Conservation (phyloP, 306 rosid species). For the Gillenia trifoliata region DNA sequence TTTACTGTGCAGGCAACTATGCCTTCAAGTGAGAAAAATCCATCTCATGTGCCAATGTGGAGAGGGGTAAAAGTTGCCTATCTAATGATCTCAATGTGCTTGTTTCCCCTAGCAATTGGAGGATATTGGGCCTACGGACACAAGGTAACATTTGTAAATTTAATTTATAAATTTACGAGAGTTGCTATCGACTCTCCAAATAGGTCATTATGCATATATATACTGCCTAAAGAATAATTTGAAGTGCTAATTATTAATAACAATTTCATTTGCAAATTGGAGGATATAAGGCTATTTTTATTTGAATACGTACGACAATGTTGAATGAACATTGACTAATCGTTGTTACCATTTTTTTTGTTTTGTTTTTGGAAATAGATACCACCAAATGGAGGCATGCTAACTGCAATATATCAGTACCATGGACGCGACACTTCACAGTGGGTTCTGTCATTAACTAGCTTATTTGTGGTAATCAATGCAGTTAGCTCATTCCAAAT, state of each 20-base stretch:
- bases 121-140: slow-evolving; percentile 47
- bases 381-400: slow-evolving; percentile 39
- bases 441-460: slow-evolving; percentile 27
- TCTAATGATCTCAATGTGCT: slow-evolving; percentile 20
- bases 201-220: no score
- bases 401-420: slow-evolving; percentile 34
- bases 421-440: slow-evolving; percentile 29
- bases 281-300: no score
- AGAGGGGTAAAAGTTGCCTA: slow-evolving; percentile 30
- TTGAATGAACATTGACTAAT: no score
- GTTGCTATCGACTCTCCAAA: no score
- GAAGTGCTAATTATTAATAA: no score
- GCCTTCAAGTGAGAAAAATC: slow-evolving; percentile 42
- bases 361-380: slow-evolving; percentile 14
- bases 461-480: slow-evolving; percentile 28
- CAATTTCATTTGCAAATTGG: no score
- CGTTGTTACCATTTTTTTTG: no score
- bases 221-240: no score
- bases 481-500: slow-evolving; percentile 38
- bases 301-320: no score
- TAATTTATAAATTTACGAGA: no score
- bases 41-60: slow-evolving; percentile 44
- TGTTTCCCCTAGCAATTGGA: slow-evolving; percentile 40
- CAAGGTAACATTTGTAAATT: not conserved
- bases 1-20: slow-evolving; percentile 24